These are phyloP conservation scores for Agaricus blazei DNA, from an alignment of 768 basidiomycete genomes.

Conservation along the genomic window DNA sequence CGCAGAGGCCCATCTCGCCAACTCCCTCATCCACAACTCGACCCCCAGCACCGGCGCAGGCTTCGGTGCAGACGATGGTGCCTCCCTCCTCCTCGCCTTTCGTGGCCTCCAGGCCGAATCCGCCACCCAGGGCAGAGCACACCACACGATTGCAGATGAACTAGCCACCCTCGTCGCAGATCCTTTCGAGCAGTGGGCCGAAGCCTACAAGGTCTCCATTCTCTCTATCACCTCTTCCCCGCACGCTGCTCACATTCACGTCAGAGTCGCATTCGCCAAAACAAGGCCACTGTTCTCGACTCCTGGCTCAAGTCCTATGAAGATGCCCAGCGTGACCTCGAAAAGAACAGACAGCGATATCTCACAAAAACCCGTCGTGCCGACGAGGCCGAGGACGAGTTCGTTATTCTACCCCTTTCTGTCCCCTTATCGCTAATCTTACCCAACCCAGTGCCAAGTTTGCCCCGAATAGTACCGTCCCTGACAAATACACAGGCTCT, in stretches of 20 bases:
- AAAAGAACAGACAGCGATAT: conserved; percentile 74
- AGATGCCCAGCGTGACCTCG: conserved; percentile 58
- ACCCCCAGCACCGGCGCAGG: conserved; percentile 53
- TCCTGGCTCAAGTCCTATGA: conserved; percentile 71
- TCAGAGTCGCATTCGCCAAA: conserved; percentile 60
- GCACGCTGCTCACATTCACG: conserved; percentile 7
- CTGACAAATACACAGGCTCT: conserved; percentile 79
- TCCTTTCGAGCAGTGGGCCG: conserved; percentile 80
- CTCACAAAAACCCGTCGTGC: conserved; percentile 74
- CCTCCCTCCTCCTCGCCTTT: conserved; percentile 75
- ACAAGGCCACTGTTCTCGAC: conserved; percentile 53
- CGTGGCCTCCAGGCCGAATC: conserved; percentile 77
- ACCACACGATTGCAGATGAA: conserved; percentile 68
- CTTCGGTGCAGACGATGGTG: conserved; percentile 79
- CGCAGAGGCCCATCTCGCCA: conserved; percentile 65
- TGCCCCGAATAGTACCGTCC: conserved; percentile 60
- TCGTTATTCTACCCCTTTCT: conserved; percentile 29
- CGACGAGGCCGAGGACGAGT: conserved; percentile 95
- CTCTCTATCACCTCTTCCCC: conserved; percentile 9
- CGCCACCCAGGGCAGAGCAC: conserved; percentile 63
- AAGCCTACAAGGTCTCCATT: conserved; percentile 55
- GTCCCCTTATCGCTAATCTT: conserved; percentile 10
- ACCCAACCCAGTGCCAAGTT: conserved; percentile 66
- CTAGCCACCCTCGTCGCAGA: conserved; percentile 70
- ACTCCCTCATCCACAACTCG: conserved; percentile 46